A percentile compares a stretch with the other conserved stretches of the same genome.
These are phyloP conservation scores for Elsinoe ampelina DNA, from an alignment of 2,329 filamentous ascomycete species.

Conservation along the genomic window DNA sequence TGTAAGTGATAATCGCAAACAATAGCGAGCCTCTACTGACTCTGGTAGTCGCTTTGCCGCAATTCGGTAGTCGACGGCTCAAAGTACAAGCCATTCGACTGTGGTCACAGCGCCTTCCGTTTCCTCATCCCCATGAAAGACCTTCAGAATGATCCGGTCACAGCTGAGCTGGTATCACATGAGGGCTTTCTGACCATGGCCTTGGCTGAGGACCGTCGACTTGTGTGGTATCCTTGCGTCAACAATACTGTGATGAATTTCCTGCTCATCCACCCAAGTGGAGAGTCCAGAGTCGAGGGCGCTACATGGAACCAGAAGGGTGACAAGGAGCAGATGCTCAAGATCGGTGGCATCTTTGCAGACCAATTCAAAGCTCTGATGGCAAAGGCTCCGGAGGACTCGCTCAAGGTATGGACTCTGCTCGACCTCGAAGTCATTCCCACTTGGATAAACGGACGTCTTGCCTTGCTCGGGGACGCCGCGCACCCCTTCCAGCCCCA, in stretches of 20 bases:
- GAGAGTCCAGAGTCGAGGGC: conserved; percentile 20
- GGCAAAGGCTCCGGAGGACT: conserved; percentile 27
- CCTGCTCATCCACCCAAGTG: conserved; percentile 34
- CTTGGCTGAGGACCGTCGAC: conserved; percentile 34
- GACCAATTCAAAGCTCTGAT: conserved; percentile 29
- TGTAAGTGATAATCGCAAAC: conserved; percentile 4
- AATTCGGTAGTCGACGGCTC: conserved; percentile 19
- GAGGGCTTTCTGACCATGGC: conserved; percentile 37
- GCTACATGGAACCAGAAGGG: conserved; percentile 29
- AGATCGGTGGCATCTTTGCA: conserved; percentile 33
- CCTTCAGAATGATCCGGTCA: conserved; percentile 19
- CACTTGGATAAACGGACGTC: conserved; percentile 44
- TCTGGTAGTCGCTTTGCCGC: conserved; percentile 18
- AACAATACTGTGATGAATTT: conserved; percentile 41
- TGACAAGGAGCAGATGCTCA: conserved; percentile 31
- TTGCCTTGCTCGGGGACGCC: conserved; percentile 56
- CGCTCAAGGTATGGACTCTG: conserved; percentile 49
- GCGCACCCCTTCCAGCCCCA: conserved; percentile 60
- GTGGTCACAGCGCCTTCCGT: conserved; percentile 49
- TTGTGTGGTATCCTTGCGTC: conserved; percentile 41
- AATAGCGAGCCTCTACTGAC: background rate
- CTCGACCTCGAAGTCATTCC: conserved; percentile 53
- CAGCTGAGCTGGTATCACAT: conserved; percentile 27
- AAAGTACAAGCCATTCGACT: conserved; percentile 20
- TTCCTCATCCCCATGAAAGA: conserved; percentile 43